Evolutionary conservation across 73 alveolate genomes (phyloP), one percentile per base, ranked within the genome.

Genomic region (Paramecium sexaurelia): DNA sequence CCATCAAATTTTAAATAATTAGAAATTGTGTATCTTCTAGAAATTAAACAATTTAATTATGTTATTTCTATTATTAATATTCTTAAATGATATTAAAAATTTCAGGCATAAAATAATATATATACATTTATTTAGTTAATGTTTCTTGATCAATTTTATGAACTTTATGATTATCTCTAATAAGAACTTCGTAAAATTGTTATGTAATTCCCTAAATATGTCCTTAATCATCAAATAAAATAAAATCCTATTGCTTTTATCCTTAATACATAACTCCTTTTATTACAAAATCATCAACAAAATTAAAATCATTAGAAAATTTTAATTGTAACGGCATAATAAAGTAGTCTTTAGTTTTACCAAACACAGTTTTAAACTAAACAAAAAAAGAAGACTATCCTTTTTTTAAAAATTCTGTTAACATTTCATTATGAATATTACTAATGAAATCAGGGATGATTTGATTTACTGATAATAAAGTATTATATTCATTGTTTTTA

Each of bases 221-320:
- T 15, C 86, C 86, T 35, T 19, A 13, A 20, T 71, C 86, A 71
- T 71, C 86, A 71, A 71, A 71, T 71, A 71, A 10, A 13, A 71
- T 71, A 40, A 35, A 71, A 71, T 71, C 86, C 5, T 71, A 35
- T 35, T 71, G 6, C 19, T 71, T 35, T 35, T 71, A n/a, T 13
- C 56, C 56, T 71, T 71, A 37, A 71, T 35, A 71, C 32, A 71
- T 71, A 1, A 37, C 56, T 8, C 57, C 86, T 35, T 71, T 35
- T 19, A 71, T 71, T 3, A 71, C 56, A 71, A 35, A 71, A 19
- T 71, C 86, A 71, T 71, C 86, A 5, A 35, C 43, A 17, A 37
- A 33, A n/a, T 22, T 35, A n/a, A 71, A 71, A n/a, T 71, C 86
- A 71, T 71, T 71, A 13, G 57, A 35, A 71, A 71, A 71, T 33